Evolutionary conservation across 495 filamentous ascomycete genomes (phyloP).

Genomic region (Cercophora scortea): DNA sequence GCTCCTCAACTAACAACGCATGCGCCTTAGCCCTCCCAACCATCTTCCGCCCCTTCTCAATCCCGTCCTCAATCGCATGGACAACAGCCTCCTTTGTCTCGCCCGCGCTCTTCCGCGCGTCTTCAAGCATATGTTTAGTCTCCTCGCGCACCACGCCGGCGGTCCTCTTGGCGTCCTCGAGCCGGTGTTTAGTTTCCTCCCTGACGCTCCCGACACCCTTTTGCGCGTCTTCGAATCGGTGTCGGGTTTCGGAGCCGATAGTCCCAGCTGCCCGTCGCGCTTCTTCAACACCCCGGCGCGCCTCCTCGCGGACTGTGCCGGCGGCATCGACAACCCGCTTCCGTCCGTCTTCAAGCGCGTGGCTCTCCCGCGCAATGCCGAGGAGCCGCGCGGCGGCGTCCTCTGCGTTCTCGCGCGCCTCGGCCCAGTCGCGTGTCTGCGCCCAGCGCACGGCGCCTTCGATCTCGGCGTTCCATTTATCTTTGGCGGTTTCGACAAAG

Average conservation of each 20-base stretch:
- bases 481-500: slow-evolving; percentile 61
- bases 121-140: slow-evolving; percentile 5
- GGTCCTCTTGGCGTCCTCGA: background rate
- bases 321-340: background rate
- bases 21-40: slow-evolving; percentile 15
- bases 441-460: slow-evolving; percentile 59
- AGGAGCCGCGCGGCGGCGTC: slow-evolving; percentile 25
- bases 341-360: background rate
- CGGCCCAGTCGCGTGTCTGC: slow-evolving; percentile 56
- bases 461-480: slow-evolving; percentile 73
- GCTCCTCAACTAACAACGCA: slow-evolving; percentile 10
- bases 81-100: slow-evolving; percentile 8
- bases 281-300: slow-evolving; percentile 1
- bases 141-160: background rate
- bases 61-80: slow-evolving; percentile 19
- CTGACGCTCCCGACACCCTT: background rate
- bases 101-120: slow-evolving; percentile 5
- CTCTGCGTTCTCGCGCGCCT: slow-evolving; percentile 48
- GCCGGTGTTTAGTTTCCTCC: background rate
- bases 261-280: background rate
- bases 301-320: slow-evolving; percentile 3
- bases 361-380: slow-evolving; percentile 4
- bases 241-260: background rate
- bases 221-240: background rate
- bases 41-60: slow-evolving; percentile 23